Conservation (phyloP, 768 basidiomycete genomes). For the Phlebiopsis gigantea region DNA sequence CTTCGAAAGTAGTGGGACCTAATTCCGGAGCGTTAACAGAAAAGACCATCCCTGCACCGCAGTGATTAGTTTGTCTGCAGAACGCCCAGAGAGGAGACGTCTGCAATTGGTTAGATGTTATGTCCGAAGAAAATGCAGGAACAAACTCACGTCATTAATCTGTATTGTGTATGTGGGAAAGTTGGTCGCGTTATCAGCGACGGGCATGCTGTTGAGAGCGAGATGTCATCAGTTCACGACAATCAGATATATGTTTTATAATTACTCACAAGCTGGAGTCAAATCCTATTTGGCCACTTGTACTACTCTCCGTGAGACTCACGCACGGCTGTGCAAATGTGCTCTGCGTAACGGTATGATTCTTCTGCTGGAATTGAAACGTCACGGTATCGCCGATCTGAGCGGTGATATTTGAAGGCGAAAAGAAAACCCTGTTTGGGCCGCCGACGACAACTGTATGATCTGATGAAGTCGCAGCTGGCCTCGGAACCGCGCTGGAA, state of each 20-base stretch:
- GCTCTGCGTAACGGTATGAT: slow-evolving; percentile 34
- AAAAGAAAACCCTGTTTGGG: slow-evolving; percentile 21
- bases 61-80: slow-evolving; percentile 47
- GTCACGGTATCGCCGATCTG: slow-evolving; percentile 33
- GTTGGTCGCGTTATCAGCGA: slow-evolving; percentile 35
- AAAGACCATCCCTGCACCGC: slow-evolving; percentile 58
- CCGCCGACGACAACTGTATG: slow-evolving; percentile 28
- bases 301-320: slow-evolving; percentile 37
- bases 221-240: not conserved
- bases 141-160: slow-evolving; percentile 41
- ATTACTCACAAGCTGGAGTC: slow-evolving; percentile 34
- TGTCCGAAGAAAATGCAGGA: not conserved
- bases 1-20: slow-evolving; percentile 47
- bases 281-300: slow-evolving; percentile 37
- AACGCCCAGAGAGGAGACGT: slow-evolving; percentile 52
- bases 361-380: slow-evolving; percentile 37
- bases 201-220: slow-evolving; percentile 36
- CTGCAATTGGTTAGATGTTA: slow-evolving; percentile 22
- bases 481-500: no score
- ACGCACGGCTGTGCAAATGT: slow-evolving; percentile 31
- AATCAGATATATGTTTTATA: not conserved
- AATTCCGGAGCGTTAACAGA: slow-evolving; percentile 46
- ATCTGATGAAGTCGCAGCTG: slow-evolving; percentile 25
- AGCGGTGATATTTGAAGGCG: slow-evolving; percentile 31
- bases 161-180: slow-evolving; percentile 50